These are phyloP conservation scores for Pyricularia pennisetigena DNA, from an alignment of 2,329 filamentous ascomycete species.

Conservation along the genomic window DNA sequence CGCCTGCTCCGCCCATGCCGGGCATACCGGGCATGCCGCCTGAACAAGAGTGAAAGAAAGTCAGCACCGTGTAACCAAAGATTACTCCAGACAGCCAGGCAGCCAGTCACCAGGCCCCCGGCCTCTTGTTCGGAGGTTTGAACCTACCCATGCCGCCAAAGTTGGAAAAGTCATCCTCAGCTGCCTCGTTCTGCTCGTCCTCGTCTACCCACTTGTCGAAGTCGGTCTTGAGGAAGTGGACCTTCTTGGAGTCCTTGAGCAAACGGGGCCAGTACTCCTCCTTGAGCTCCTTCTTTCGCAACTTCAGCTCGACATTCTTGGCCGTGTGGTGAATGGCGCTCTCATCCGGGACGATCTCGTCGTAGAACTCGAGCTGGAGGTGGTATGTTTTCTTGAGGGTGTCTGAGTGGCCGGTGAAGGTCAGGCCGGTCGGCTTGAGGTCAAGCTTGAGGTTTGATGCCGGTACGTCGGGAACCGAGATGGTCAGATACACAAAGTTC, in stretches of 20 bases:
- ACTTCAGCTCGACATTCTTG: conserved; percentile 80
- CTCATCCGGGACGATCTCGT: conserved; percentile 76
- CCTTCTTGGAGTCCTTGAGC: conserved; percentile 80
- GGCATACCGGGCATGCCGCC: conserved; percentile 47
- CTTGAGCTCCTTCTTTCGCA: conserved; percentile 92
- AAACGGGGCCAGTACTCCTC: conserved; percentile 93
- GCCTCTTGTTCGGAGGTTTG: conserved; percentile 5
- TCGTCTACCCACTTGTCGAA: conserved; percentile 99
- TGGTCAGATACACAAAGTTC: conserved; percentile 92
- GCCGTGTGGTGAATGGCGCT: conserved; percentile 82
- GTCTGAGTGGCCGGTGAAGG: conserved; percentile 73
- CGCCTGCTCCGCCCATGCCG: conserved; percentile 43
- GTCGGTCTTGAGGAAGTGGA: conserved; percentile 92
- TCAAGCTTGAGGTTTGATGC: conserved; percentile 70
- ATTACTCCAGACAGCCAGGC: conserved; percentile 1
- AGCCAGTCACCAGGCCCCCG: background rate
- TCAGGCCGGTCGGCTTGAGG: conserved; percentile 65
- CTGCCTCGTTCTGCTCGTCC: conserved; percentile 90
- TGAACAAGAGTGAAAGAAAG: conserved; percentile 16
- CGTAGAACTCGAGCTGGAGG: conserved; percentile 79
- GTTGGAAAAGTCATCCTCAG: conserved; percentile 68
- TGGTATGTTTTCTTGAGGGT: conserved; percentile 82
- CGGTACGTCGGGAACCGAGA: conserved; percentile 78
- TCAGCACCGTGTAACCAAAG: background rate
- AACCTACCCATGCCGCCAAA: conserved; percentile 43